Evolutionary conservation across 75 land plant genomes (phyloP).

Genomic region (Ceratopteris richardii): DNA sequence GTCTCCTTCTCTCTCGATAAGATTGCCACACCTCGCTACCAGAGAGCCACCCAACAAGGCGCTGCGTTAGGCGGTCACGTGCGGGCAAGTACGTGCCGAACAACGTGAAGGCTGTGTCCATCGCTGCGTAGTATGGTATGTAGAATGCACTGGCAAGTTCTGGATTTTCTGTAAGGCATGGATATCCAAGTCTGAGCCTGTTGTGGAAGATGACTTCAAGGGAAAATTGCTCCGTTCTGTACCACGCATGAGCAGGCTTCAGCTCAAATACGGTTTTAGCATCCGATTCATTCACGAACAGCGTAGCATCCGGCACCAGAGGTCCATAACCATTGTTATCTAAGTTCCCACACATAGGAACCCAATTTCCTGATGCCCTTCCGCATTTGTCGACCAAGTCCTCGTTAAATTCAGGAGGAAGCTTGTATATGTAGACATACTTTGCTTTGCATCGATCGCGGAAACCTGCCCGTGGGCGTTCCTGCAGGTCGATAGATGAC

Average conservation of each 20-base stretch:
- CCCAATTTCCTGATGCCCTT: constrained; percentile 34
- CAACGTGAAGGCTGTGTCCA: constrained; percentile 16
- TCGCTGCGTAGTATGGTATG: constrained; percentile 27
- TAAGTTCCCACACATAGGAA: constrained; percentile 41
- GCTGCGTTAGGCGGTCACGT: constrained; percentile 20
- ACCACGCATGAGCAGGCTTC: constrained; percentile 39
- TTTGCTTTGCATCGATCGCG: constrained; percentile 1
- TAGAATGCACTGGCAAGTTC: constrained; percentile 17
- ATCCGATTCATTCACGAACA: background rate
- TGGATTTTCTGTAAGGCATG: constrained; percentile 20
- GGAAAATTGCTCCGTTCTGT: constrained; percentile 27
- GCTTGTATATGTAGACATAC: constrained; percentile 52
- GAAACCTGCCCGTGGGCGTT: no score
- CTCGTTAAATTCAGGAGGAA: constrained; percentile 52
- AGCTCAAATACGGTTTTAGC: constrained; percentile 6
- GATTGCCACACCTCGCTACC: constrained; percentile 6
- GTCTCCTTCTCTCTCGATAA: background rate
- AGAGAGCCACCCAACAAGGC: constrained; percentile 16
- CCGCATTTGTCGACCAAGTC: constrained; percentile 39
- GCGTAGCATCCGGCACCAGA: background rate
- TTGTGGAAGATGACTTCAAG: constrained; percentile 21
- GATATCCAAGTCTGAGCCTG: constrained; percentile 11
- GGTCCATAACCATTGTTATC: constrained; percentile 56
- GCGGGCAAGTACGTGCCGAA: constrained; percentile 2
- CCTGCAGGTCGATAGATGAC: no score